Base-by-base conservation (phyloP, 768 basidiomycete genomes). In the Galerina marginata region DNA sequence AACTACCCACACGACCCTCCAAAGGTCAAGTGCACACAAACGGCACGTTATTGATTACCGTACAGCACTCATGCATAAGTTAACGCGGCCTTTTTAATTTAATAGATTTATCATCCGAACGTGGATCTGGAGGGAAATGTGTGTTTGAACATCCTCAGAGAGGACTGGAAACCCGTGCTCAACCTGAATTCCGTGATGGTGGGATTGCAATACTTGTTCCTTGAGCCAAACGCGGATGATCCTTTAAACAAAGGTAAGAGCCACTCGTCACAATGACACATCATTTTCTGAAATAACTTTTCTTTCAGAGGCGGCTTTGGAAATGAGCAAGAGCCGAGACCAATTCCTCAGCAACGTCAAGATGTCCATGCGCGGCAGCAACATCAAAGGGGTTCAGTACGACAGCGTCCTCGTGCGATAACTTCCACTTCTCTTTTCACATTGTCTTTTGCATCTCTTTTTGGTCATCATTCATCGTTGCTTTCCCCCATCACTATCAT, bases 1-100 rank as follows among this genome's bases (percentile, higher is more conserved):
- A 98, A 96, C 78, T 99, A 99, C 77, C 97, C 97, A 56, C 97
- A 99, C 74, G 96, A 99, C 68, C 95, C 97, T 53, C 97, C 97
- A 70, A 99, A 98, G 77, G 97, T 99, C 79, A 95, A 96, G 73
- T 99, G 96, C 79, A 90, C 88, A 47, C 94, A 94, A 72, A 97
- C 88, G 65, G 96, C 96, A 71, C 58, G 89, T 73, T 20, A 57
- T 43, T 40, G 47, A 33, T 20, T 33, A 33, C 29, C 29, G 7
- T 33, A 33, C 4, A 7, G 10, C 52, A 52, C 2, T 45, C 37
- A 42, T 42, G 43, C 11, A 20, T 43, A n/a, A 29, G 33, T 44
- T 54, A 25, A 55, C 52, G 33, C 53, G 11, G 16, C 40, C 33
- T 48, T 67, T 9, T 69, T 52, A 9, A 57, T 51, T 9, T 44